Evolutionary conservation across 2,329 filamentous ascomycete genomes (phyloP).

Genomic region (Westerdykella ornata): DNA sequence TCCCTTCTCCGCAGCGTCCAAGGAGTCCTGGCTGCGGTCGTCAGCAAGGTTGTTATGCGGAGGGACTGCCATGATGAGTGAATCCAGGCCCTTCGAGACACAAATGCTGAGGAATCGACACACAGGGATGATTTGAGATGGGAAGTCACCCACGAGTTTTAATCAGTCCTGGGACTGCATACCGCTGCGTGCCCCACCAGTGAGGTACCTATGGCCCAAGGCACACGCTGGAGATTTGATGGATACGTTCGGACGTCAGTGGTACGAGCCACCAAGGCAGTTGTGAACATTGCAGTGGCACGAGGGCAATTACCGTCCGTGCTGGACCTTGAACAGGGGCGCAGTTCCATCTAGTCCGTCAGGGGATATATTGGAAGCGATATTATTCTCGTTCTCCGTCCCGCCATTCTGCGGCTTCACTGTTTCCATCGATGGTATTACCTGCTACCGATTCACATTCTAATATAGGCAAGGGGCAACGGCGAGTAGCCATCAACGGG

Average conservation of each 20-base stretch:
- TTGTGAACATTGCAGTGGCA: constrained; percentile 14
- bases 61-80: constrained; percentile 18
- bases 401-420: constrained; percentile 1
- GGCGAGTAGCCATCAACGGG: neutral
- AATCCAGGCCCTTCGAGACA: constrained; percentile 10
- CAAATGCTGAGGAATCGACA: constrained; percentile 14
- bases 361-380: constrained; percentile 17
- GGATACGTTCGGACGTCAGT: constrained; percentile 14
- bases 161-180: constrained; percentile 16
- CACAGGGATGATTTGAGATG: constrained; percentile 19
- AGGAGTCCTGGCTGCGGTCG: constrained; percentile 17
- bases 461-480: neutral
- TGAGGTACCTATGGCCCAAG: constrained; percentile 12
- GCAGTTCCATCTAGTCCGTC: constrained; percentile 13
- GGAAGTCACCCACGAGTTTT: constrained; percentile 19
- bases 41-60: constrained; percentile 12
- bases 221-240: constrained; percentile 12
- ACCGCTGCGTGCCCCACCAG: constrained; percentile 16
- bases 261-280: constrained; percentile 9
- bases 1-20: constrained; percentile 32
- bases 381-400: constrained; percentile 10
- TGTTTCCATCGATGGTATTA: constrained; percentile 2
- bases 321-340: constrained; percentile 13
- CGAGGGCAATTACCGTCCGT: constrained; percentile 21
- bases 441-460: neutral